Percentiles rank a stretch among this genome's conserved stretches.
Evolutionary conservation across 176 grass and related monocot genomes (phyloP).

Genomic region (Canna indica): DNA sequence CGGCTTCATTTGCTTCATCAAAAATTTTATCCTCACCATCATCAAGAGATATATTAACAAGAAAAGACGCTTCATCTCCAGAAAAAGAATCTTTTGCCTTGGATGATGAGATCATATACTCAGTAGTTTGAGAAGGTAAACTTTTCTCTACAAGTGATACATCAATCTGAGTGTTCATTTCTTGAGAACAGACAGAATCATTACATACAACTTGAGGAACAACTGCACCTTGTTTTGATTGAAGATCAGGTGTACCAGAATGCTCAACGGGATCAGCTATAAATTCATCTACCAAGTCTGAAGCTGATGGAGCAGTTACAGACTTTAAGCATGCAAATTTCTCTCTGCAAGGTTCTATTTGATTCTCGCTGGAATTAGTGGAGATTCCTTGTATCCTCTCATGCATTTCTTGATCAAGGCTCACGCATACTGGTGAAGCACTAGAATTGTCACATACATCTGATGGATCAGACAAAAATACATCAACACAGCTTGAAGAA

Average conservation of each 20-base stretch:
- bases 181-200: neutral
- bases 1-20: neutral
- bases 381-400: neutral
- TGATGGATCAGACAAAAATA: conserved; percentile 7
- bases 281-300: conserved; percentile 16
- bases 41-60: neutral
- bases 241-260: conserved; percentile 10
- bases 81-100: neutral
- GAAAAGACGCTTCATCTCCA: conserved; percentile 1
- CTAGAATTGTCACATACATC: conserved; percentile 4
- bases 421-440: conserved; percentile 2
- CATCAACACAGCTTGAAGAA: conserved; percentile 15
- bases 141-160: neutral
- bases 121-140: neutral
- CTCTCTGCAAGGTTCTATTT: neutral
- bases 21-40: neutral
- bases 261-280: conserved; percentile 38
- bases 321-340: conserved; percentile 5
- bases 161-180: neutral
- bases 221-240: conserved; percentile 1
- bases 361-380: neutral
- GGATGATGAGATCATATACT: conserved; percentile 6
- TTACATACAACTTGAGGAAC: neutral
- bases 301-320: conserved; percentile 33
- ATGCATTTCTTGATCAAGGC: neutral